Evolutionary conservation across 2,329 filamentous ascomycete species (phyloP).

Genomic region (Paramyrothecium roridum): DNA sequence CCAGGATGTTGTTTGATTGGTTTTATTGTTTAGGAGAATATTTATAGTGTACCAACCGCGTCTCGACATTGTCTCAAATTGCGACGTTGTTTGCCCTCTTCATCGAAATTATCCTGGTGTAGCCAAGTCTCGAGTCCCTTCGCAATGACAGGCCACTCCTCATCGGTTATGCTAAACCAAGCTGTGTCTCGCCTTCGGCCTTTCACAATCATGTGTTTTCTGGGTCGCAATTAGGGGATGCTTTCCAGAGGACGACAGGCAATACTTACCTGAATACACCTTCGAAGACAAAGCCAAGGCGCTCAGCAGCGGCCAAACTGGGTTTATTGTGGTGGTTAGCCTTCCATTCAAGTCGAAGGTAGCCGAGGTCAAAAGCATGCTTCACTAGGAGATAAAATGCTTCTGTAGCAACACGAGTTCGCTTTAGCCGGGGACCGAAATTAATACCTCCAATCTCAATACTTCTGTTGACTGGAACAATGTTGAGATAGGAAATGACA

Average conservation of each 20-base stretch:
- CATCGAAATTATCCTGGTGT: conserved; percentile 51
- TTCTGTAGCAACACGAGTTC: conserved; percentile 55
- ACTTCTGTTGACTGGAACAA: conserved; percentile 41
- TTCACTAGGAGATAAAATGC: conserved; percentile 52
- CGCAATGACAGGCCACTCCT: conserved; percentile 52
- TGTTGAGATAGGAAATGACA: conserved; percentile 40
- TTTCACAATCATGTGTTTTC: conserved; percentile 57
- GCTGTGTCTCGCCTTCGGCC: conserved; percentile 55
- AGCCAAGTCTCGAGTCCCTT: conserved; percentile 53
- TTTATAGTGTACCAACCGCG: too few species aligned
- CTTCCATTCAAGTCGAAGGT: conserved; percentile 62
- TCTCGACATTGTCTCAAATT: conserved; percentile 34
- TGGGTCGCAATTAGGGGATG: conserved; percentile 3
- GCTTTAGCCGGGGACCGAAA: conserved; percentile 46
- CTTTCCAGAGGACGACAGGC: fast-evolving
- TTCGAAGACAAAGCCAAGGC: conserved; percentile 58
- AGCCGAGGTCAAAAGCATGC: conserved; percentile 50
- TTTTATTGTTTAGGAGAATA: too few species aligned
- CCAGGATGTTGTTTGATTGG: too few species aligned
- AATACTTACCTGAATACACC: conserved; percentile 48
- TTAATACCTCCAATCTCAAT: conserved; percentile 58
- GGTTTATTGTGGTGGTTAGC: conserved; percentile 53
- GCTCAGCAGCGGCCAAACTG: conserved; percentile 49
- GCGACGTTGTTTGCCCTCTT: conserved; percentile 46
- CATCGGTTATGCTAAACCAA: conserved; percentile 57